Conservation (phyloP, 371 early-diverging fungal genomes). For the Catenaria anguillulae region DNA sequence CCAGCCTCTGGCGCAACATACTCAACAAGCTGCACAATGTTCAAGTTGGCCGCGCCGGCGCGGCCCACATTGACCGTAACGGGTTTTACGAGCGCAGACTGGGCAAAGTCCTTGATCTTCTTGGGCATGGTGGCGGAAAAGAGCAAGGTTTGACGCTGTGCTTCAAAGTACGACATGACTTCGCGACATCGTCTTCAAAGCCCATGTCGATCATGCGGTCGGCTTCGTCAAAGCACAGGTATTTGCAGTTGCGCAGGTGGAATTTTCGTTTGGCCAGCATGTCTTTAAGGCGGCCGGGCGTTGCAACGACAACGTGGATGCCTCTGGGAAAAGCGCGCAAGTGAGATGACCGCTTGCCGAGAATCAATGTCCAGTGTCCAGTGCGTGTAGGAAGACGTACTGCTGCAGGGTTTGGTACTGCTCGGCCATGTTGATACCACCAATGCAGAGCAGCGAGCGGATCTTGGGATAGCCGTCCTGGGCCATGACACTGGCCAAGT, state of each 20-base stretch:
- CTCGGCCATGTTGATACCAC: conserved; percentile 85
- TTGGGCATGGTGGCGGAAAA: conserved; percentile 97
- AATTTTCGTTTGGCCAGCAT: conserved; percentile 24
- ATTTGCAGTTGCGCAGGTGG: conserved; percentile 28
- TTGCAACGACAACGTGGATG: conserved; percentile 90
- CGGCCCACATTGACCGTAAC: conserved; percentile 95
- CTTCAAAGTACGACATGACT: conserved; percentile 82
- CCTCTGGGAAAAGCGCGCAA: conserved; percentile 12
- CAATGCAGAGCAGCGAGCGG: conserved; percentile 70
- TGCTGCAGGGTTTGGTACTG: conserved; percentile 51
- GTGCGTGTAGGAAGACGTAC: conserved; percentile 20
- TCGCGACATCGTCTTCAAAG: conserved; percentile 43
- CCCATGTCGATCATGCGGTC: conserved; percentile 39
- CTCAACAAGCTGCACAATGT: conserved; percentile 95
- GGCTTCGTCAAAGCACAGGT: conserved; percentile 56
- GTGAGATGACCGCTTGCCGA: neutral
- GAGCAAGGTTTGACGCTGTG: conserved; percentile 78
- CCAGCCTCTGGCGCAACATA: conserved; percentile 89
- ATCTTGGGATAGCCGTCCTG: conserved; percentile 54
- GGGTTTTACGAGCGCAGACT: conserved; percentile 71
- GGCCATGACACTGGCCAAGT: conserved; percentile 44
- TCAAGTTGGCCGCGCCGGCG: conserved; percentile 92
- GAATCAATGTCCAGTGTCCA: conserved; percentile 6
- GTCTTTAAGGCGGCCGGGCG: conserved; percentile 83
- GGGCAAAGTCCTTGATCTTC: conserved; percentile 89